Base-by-base conservation (phyloP, 2,329 filamentous ascomycete genomes). In the Talaromyces amestolkiae region DNA sequence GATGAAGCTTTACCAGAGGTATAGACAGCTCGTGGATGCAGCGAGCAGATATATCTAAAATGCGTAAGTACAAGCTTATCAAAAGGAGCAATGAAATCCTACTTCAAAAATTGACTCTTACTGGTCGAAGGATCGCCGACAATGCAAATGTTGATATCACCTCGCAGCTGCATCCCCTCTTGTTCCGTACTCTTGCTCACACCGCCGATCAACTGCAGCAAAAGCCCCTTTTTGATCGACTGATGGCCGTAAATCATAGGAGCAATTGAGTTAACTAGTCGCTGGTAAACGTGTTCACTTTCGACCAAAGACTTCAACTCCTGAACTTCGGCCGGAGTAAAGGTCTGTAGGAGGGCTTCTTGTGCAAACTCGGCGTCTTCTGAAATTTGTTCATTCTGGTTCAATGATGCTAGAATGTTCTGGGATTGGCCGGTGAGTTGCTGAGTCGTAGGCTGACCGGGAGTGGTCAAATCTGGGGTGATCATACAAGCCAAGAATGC, bases 401-500 rank as follows among this genome's bases (percentile, higher is more conserved):
- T 94, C 61, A 98, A 81, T 15, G 92, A 91, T 39, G 89, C 91
- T 67, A 98, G 84, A 64, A 97, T 92, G 70, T 98, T 96, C 65
- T 87, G 86, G 6, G 92, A 89, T 72, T 93, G 90, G 3, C 90
- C 90, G 65, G 84, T 88, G 61, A 90, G 77, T 63, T 88, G 84
- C 71, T 90, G 87, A 63, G 87, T 89, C 9, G 89, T 85, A 54
- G 89, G 84, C 68, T 92, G 89, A 43, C 93, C 93, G 4, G 91
- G 87, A 0, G 91, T 91, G 0, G 91, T 90, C 13, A 89, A 91
- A 75, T 98, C 95, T 0, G 94, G 92, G 6, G 90, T 93, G 17
- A 97, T 90, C 92, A 98, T 98, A 78, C 93, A 97, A 43, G 93
- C 91, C 54, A 99, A 85, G 83, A 99, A 98, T n/a, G 95, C 94